These are phyloP conservation scores for Haplosporangium gracile DNA, from an alignment of 192 early-diverging fungal species.

Conservation along the genomic window DNA sequence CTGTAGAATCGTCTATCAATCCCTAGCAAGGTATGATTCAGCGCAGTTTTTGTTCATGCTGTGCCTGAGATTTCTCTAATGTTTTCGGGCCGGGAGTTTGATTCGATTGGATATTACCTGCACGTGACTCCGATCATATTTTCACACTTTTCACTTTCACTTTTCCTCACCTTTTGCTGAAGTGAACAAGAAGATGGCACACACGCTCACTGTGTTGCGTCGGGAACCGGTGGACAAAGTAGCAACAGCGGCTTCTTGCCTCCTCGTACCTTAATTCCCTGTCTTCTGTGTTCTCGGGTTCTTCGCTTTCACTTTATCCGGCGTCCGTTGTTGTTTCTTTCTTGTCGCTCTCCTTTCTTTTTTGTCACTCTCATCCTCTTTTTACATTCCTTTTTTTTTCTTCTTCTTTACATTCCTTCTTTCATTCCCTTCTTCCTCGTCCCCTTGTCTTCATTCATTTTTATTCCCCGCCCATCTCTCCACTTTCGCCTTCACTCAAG, in stretches of 20 bases:
- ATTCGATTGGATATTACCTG: not conserved
- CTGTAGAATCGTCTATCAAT: not conserved
- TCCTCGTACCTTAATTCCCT: not conserved
- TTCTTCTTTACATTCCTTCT: not conserved
- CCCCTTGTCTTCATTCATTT: not conserved
- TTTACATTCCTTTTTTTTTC: not conserved
- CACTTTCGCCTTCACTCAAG: not conserved
- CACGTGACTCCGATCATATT: slow-evolving; percentile 34
- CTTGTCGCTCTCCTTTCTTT: not conserved
- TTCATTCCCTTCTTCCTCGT: not conserved
- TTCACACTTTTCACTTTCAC: not conserved
- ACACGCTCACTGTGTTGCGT: no score
- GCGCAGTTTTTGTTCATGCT: not conserved
- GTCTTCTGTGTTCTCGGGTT: not conserved
- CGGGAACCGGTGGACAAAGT: not conserved
- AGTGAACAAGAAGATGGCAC: not conserved
- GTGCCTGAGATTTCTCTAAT: not conserved
- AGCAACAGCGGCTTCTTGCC: not conserved
- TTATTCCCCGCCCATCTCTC: slow-evolving; percentile 12
- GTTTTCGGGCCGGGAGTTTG: not conserved
- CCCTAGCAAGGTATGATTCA: not conserved
- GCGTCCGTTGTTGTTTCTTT: not conserved
- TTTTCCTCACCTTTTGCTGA: not conserved
- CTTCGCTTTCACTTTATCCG: not conserved
- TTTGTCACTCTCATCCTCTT: not conserved